Base-by-base conservation (phyloP, 2,329 filamentous ascomycete species). In the Sporothrix curviconia region DNA sequence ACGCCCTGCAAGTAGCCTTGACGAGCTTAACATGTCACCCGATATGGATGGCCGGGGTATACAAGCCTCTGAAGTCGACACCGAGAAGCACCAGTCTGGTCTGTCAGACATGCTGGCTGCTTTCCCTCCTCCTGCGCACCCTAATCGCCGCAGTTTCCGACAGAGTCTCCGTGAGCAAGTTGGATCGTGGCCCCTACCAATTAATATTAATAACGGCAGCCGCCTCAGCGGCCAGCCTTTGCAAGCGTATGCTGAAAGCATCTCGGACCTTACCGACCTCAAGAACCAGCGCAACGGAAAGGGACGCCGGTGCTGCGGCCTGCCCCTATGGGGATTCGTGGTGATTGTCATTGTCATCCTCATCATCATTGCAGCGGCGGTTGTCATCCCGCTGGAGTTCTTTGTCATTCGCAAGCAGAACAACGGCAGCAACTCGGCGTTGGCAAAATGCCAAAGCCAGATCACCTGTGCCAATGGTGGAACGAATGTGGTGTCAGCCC, bases 381-480 rank as follows among this genome's bases (percentile, higher is more conserved):
- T 97, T 42, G 78, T 96, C 34, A 81, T 97, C 14, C 94, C 94
- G 0, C 66, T 86, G 15, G 77, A 85, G 61, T 77, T 86, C 60
- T 76, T 86, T 30, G 82, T 86, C n/a, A 74, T 85, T 61, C 77
- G 78, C 58, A 82, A 78, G 39, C 64, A 70, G 15, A 71, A 72
- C 42, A 56, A 60, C 24, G 59, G 64, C 49, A 59, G 68, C 40
- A 69, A 72, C 32, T 66, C 71, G 25, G 69, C 68, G 9, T 66
- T 77, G 22, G 69, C 73, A 7, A 68, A 78, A 60, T 95, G 90
- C 68, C 77, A 82, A 62, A 72, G 76, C 39, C 78, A 79, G 30
- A 72, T 87, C 14, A 78, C 76, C 0, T 96, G 92, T 67, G 74
- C 81, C 54, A 96, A 97, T 62, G 90, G 90, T 9, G 92, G 92